phyloP scores from a whole-genome alignment of 2,329 filamentous ascomycete genomes.

The Myriosclerotinia curreyana region DNA sequence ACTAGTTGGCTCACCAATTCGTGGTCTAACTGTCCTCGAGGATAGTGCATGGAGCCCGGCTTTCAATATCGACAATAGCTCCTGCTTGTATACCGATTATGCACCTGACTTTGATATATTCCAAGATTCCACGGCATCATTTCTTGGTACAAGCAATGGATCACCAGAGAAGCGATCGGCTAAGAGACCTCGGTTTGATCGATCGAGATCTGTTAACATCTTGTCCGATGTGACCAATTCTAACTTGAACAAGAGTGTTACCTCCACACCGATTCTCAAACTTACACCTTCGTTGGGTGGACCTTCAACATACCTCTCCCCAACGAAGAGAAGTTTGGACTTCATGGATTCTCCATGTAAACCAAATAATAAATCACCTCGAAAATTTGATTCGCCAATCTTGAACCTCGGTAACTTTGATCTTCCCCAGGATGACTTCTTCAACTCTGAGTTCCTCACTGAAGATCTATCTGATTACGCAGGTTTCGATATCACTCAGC shows the following conservation, averaged over 20 bases:
- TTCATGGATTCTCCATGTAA: constrained; percentile 53
- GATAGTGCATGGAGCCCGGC: constrained; percentile 62
- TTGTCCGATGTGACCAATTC: constrained; percentile 54
- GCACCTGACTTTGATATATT: constrained; percentile 61
- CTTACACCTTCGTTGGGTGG: constrained; percentile 42
- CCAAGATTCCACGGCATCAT: constrained; percentile 41
- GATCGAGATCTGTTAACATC: constrained; percentile 60
- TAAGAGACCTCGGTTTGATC: constrained; percentile 59
- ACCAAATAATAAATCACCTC: constrained; percentile 37
- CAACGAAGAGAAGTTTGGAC: constrained; percentile 52
- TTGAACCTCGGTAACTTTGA: constrained; percentile 33
- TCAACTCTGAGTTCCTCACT: constrained; percentile 52
- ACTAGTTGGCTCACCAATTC: constrained; percentile 76
- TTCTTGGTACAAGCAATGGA: constrained; percentile 50
- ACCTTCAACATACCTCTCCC: constrained; percentile 47
- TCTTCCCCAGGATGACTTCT: constrained; percentile 50
- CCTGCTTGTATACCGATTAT: constrained; percentile 51
- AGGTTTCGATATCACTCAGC: constrained; percentile 69
- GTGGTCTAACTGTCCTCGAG: constrained; percentile 50
- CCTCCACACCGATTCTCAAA: constrained; percentile 52
- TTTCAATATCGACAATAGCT: constrained; percentile 59
- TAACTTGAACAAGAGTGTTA: constrained; percentile 50
- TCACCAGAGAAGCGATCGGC: constrained; percentile 65
- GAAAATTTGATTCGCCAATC: constrained; percentile 31
- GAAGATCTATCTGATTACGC: constrained; percentile 58